Base-by-base conservation (phyloP, 2,329 filamentous ascomycete species). In the Arthrobotrys megalospora region DNA sequence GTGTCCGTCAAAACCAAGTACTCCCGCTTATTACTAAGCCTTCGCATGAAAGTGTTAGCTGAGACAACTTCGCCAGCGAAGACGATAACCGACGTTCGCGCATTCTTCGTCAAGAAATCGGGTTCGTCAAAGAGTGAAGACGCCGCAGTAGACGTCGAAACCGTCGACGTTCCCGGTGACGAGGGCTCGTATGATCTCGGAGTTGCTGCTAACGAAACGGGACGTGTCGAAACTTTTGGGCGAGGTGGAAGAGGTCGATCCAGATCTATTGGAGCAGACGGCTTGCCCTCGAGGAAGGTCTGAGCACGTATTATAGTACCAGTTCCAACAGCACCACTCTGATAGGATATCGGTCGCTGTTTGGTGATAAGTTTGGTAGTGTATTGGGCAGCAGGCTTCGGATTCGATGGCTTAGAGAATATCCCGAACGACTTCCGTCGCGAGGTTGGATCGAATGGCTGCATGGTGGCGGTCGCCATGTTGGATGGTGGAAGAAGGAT, bases 1-100 rank as follows among this genome's bases (percentile, higher is more conserved):
- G 87, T 88, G 80, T 92, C 91, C 6, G 90, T 93, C 80, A 93
- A 85, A 12, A 92, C 91, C 68, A 93, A 85, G 81, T 91, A 93
- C 83, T 92, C 90, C 83, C 88, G 91, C 85, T 90, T 91, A 24
- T 66, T 70, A 16, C 69, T 64, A 60, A 79, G 48, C 85, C 91
- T 92, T 82, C 90, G 86, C 84, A 92, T 91, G 87, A 92, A 89
- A 76, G 89, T 88, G 70, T 88, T 90, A 60, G 89, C 90, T 11
- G 89, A 92, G 83, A 92, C 90, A 14, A 92, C 89, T 82, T 92
- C 91, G 43, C 91, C 91, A 84, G 92, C 89, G 79, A 79, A 79
- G 38, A 79, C 43, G n/a, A 79, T 75, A 47, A 75, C 48, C 3
- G 75, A 72, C 6, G 69, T 60, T 24, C 65, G 41, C 1, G 76